Evolutionary conservation across 1,284 basidiomycete genomes (phyloP), one percentile per base, ranked within the genome.

Genomic region (Tilletia walkeri): DNA sequence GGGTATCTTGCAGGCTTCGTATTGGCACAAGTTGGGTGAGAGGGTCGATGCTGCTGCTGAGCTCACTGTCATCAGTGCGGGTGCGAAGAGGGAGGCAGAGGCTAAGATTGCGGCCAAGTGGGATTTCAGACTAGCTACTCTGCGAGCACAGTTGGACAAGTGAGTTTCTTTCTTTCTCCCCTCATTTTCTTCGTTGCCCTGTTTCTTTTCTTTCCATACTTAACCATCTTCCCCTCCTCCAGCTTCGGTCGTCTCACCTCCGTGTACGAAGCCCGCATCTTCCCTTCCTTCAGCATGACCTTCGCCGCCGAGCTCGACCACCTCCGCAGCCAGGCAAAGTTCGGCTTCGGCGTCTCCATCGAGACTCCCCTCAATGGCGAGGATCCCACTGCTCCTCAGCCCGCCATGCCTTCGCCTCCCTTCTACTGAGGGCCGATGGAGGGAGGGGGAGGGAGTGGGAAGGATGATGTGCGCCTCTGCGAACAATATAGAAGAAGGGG

Each of bases 11-110:
- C 92, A 95, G 85, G 89, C 94, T 56, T 95, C 94, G 16, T 99
- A 99, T 86, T 98, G 93, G 92, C 95, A 98, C 78, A 92, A 92
- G 84, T 86, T 99, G 70, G 91, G 90, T 84, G 94, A 96, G 72
- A 95, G 95, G 86, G 92, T 99, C n/a, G 95, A 99, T 72, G 94
- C 95, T n/a, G 96, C 93, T 16, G 93, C 94, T 47, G 95, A 99
- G 82, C 86, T 99, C 75, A 90, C 94, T 84, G 85, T 95, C 70
- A 88, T 95, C 72, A 73, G 72, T 9, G 84, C 83, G 65, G 86
- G 85, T 24, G 90, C 92, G 84, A 82, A 83, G 70, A 88, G 96
- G 78, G 95, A 97, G 81, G 95, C 95, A 7, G 86, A 94, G 66
- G 92, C 94, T 14, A 96, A 94, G 24, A 84, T 98, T 24, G 95